Base-by-base conservation (phyloP, 1,284 basidiomycete genomes). In the Pseudozyma tsukubaensis region DNA sequence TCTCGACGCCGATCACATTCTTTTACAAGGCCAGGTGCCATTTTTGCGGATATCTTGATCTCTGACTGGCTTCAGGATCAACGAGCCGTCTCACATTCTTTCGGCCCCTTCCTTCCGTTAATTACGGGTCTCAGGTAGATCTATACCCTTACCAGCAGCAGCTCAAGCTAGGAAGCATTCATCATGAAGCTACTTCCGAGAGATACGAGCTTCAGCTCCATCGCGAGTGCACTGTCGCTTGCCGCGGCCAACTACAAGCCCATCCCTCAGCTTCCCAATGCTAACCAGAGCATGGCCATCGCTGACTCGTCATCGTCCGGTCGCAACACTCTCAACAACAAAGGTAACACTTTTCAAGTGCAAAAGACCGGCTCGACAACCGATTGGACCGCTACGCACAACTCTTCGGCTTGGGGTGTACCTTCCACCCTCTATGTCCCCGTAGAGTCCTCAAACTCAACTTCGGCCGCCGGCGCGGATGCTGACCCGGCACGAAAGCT, bases 231-330 rank as follows among this genome's bases (percentile, higher is more conserved):
- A 29, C 78, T 84, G 2, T 82, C 80, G 32, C 69, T 84, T 21
- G 78, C 73, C n/a, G 56, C 75, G 10, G 83, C 83, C 49, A 82
- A 83, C 66, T 84, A 84, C 76, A 84, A 84, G 71, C 83, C 83
- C 16, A 74, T 80, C 19, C 83, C 83, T 5, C 77, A 79, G 56
- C 54, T 79, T 2, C 68, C 77, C 1, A 58, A 51, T 4, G 51
- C 68, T 39, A 69, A 64, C 39, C 55, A 72, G 37, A 56, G 44
- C 34, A 36, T 42, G 6, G 54, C 48, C 9, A 50, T 58, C n/a
- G 16, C 61, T 3, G 18, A 43, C 13, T n/a, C 24, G 2, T 50
- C 42, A n/a, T 37, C 49, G 2, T 34, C 43, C 29, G 55, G 50
- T 19, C 69, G 64, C n/a, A 62, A 53, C 35, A 45, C 54, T 14